Conservation (phyloP, 2,329 filamentous ascomycete species). For the Dendryphion nanum region DNA sequence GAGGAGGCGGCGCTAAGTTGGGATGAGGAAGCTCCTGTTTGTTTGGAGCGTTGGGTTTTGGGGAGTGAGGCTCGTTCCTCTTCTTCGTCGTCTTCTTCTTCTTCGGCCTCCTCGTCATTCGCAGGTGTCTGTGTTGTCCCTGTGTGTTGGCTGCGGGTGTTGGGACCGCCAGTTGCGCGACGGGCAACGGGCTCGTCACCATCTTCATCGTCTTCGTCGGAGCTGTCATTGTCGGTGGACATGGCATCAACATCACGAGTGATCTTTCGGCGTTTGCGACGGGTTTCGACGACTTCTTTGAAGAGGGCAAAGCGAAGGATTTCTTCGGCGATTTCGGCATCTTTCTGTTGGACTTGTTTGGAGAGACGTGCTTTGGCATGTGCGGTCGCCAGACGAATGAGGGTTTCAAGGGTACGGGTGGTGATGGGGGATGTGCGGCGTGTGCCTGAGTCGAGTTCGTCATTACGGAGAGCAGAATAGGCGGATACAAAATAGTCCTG, state of each 20-base stretch:
- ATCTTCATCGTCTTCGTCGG: slow-evolving; percentile 61
- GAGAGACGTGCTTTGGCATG: slow-evolving; percentile 92
- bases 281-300: slow-evolving; percentile 82
- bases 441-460: slow-evolving; percentile 92
- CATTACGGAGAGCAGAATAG: slow-evolving; percentile 90
- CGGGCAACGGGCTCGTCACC: slow-evolving; percentile 44
- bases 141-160: slow-evolving; percentile 32
- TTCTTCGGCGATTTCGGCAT: slow-evolving; percentile 81
- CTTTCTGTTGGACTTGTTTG: slow-evolving; percentile 82
- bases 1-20: slow-evolving; percentile 78
- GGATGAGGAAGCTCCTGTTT: slow-evolving; percentile 42
- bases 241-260: slow-evolving; percentile 57
- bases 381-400: slow-evolving; percentile 96
- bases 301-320: slow-evolving; percentile 94
- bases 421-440: slow-evolving; percentile 93
- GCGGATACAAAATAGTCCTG: slow-evolving; percentile 88
- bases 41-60: slow-evolving; percentile 44
- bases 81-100: slow-evolving; percentile 55
- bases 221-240: slow-evolving; percentile 58
- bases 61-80: slow-evolving; percentile 53
- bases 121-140: slow-evolving; percentile 30
- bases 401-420: slow-evolving; percentile 91
- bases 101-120: slow-evolving; percentile 37
- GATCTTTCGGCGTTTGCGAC: slow-evolving; percentile 82
- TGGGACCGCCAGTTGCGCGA: slow-evolving; percentile 39